Evolutionary conservation across 208 protist species (phyloP).

Genomic region (Trypanosoma platydactyli): DNA sequence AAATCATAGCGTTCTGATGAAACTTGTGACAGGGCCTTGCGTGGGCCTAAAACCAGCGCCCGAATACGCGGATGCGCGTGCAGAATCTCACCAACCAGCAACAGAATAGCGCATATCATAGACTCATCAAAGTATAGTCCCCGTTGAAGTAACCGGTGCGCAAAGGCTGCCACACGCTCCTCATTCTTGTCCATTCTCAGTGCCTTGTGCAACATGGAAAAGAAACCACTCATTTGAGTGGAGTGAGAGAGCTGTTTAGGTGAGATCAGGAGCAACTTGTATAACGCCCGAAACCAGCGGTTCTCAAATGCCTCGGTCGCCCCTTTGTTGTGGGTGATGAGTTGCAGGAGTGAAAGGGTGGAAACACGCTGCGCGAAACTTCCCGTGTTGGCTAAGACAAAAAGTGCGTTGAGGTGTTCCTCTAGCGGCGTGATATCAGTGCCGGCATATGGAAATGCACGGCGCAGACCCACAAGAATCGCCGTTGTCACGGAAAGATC

Average conservation of each 20-base stretch:
- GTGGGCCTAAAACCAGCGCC: slow-evolving; percentile 34
- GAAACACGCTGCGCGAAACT: slow-evolving; percentile 88
- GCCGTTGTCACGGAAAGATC: slow-evolving; percentile 89
- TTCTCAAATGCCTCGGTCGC: slow-evolving; percentile 59
- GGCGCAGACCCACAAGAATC: slow-evolving; percentile 87
- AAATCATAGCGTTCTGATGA: slow-evolving; percentile 65
- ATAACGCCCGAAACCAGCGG: slow-evolving; percentile 91
- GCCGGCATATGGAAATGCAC: slow-evolving; percentile 91
- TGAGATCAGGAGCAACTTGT: slow-evolving; percentile 83
- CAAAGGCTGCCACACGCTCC: slow-evolving; percentile 86
- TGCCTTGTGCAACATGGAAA: slow-evolving; percentile 89
- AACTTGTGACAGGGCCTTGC: slow-evolving; percentile 10
- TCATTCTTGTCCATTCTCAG: slow-evolving; percentile 80
- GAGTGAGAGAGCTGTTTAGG: slow-evolving; percentile 90
- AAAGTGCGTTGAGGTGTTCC: slow-evolving; percentile 88
- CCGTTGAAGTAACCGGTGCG: slow-evolving; percentile 90
- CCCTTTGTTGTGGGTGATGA: slow-evolving; percentile 78
- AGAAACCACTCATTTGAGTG: slow-evolving; percentile 88
- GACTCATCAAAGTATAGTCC: slow-evolving; percentile 82
- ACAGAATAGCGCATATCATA: slow-evolving; percentile 86
- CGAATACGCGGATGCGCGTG: slow-evolving; percentile 63
- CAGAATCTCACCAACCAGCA: slow-evolving; percentile 85
- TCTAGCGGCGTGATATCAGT: slow-evolving; percentile 77
- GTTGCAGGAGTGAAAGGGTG: slow-evolving; percentile 85
- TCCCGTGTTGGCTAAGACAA: slow-evolving; percentile 86